Conservation (phyloP, 2,329 filamentous ascomycete genomes). For the Westerdykella ornata region DNA sequence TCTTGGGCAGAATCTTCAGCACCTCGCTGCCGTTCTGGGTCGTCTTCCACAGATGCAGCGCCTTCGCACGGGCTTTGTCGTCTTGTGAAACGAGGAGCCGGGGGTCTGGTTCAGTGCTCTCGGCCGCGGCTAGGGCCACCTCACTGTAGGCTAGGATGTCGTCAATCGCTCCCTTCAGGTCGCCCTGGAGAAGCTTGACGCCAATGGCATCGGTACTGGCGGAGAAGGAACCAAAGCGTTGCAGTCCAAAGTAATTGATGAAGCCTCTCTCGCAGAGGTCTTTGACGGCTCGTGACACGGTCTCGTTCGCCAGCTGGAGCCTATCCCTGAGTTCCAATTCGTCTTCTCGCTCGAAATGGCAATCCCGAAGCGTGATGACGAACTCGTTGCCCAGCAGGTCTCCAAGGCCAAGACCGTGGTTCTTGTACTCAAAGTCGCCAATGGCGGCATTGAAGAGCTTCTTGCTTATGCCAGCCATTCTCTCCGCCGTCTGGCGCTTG, state of each 20-base stretch:
- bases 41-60: slow-evolving; percentile 66
- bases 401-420: slow-evolving; percentile 68
- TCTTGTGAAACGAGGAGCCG: slow-evolving; percentile 58
- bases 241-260: slow-evolving; percentile 97
- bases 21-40: slow-evolving; percentile 55
- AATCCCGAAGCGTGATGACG: slow-evolving; percentile 82
- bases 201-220: slow-evolving; percentile 82
- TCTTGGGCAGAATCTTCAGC: slow-evolving; percentile 63
- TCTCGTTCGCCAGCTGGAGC: slow-evolving; percentile 43
- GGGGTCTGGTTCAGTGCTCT: slow-evolving; percentile 32
- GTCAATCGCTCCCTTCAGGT: slow-evolving; percentile 74
- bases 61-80: slow-evolving; percentile 70
- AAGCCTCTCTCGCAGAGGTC: slow-evolving; percentile 71
- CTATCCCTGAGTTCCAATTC: slow-evolving; percentile 29
- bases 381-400: slow-evolving; percentile 89
- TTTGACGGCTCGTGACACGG: slow-evolving; percentile 55
- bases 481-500: slow-evolving; percentile 53
- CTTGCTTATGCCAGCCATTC: slow-evolving; percentile 58
- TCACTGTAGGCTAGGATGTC: slow-evolving; percentile 68
- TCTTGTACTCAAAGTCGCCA: slow-evolving; percentile 75
- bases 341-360: slow-evolving; percentile 52
- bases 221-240: slow-evolving; percentile 85
- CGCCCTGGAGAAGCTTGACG: slow-evolving; percentile 70
- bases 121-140: slow-evolving; percentile 51
- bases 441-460: slow-evolving; percentile 56